phyloP scores from a whole-genome alignment of 2,329 filamentous ascomycete genomes.

The Colletotrichum chrysophilum region DNA sequence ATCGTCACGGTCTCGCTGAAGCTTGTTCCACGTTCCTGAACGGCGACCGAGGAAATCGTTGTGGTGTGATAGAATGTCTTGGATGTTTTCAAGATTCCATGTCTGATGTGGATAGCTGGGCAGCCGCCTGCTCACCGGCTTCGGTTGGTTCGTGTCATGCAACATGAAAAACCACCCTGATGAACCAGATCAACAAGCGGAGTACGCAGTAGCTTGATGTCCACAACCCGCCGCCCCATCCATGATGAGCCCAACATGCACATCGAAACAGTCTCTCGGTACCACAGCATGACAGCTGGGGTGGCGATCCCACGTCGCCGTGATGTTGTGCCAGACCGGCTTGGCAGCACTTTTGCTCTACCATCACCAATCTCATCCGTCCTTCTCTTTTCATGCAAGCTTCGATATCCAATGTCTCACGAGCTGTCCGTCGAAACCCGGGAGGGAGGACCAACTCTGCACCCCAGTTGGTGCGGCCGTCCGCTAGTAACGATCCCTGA shows the following conservation, averaged over 20 bases:
- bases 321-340: not conserved
- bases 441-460: not conserved
- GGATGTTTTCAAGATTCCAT: not conserved
- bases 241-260: not conserved
- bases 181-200: not conserved
- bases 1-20: not conserved
- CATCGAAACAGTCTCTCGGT: not conserved
- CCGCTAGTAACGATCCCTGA: not conserved
- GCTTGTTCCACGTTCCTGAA: not conserved
- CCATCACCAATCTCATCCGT: not conserved
- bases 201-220: not conserved
- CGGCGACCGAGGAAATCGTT: not conserved
- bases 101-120: not conserved
- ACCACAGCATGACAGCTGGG: not conserved
- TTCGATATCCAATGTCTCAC: not conserved
- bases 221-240: not conserved
- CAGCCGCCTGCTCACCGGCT: not conserved
- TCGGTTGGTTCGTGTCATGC: not conserved
- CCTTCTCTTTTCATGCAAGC: slow-evolving; percentile 9
- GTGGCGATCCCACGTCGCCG: not conserved
- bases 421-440: not conserved
- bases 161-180: not conserved
- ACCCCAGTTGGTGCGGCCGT: not conserved
- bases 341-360: not conserved
- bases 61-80: not conserved